phyloP scores from a whole-genome alignment of 2,329 filamentous ascomycete genomes.

The Pseudogymnoascus destructans region DNA sequence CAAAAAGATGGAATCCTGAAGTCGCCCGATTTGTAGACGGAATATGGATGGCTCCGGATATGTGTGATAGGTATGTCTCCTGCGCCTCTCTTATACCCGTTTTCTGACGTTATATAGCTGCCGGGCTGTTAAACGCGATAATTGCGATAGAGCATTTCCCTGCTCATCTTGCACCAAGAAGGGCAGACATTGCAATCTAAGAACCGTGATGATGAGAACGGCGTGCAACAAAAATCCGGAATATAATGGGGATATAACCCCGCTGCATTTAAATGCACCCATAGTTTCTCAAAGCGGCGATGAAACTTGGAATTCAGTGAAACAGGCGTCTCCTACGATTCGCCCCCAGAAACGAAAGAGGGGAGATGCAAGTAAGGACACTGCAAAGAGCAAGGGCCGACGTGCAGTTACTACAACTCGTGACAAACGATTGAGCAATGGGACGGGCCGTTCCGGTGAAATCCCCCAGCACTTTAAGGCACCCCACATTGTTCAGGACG shows the following conservation, averaged over 20 bases:
- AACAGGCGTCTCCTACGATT: neutral
- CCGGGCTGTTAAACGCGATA: neutral
- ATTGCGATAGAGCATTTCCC: neutral
- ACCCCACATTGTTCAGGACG: neutral
- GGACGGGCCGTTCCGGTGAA: neutral
- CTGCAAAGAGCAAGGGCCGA: neutral
- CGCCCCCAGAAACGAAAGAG: neutral
- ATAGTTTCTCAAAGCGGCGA: neutral
- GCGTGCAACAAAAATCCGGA: constrained; percentile 2
- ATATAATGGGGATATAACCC: neutral
- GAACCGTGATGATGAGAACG: neutral
- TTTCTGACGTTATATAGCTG: neutral
- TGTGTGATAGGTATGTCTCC: constrained; percentile 7
- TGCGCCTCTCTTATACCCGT: neutral
- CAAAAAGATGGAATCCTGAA: neutral
- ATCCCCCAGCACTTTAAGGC: neutral
- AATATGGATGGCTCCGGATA: constrained; percentile 9
- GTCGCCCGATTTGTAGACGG: neutral
- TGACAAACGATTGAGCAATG: neutral
- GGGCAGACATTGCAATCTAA: neutral
- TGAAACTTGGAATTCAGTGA: neutral
- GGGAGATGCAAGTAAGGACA: neutral
- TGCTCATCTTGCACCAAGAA: neutral
- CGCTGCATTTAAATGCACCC: neutral
- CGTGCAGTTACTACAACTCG: neutral